Evolutionary conservation across 345 rosid genomes (phyloP).

Genomic region (Pistacia integerrima): DNA sequence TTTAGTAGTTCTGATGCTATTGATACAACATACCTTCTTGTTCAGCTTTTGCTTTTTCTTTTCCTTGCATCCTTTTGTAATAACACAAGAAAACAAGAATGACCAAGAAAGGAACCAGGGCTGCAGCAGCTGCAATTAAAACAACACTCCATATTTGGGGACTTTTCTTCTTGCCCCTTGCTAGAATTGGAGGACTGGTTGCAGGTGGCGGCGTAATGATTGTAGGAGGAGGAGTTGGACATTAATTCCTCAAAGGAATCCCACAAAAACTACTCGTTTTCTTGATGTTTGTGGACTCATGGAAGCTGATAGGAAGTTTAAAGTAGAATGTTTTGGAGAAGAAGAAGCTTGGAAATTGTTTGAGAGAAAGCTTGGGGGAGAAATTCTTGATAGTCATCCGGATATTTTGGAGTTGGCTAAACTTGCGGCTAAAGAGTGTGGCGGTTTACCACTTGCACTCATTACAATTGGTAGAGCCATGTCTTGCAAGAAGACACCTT

Average conservation of each 20-base stretch:
- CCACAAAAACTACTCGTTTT: constrained; percentile 41
- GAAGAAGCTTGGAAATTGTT: too few species aligned
- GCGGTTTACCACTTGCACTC: too few species aligned
- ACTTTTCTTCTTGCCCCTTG: constrained; percentile 11
- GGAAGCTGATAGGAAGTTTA: too few species aligned
- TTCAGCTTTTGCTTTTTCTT: constrained; percentile 13
- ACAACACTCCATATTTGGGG: constrained; percentile 27
- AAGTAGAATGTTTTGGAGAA: too few species aligned
- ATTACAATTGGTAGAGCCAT: too few species aligned
- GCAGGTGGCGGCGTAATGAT: constrained; percentile 9
- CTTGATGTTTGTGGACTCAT: too few species aligned
- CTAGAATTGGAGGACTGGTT: constrained; percentile 10
- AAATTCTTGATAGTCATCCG: too few species aligned
- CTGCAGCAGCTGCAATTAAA: constrained; percentile 34
- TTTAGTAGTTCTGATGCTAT: neutral
- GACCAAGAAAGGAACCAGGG: constrained; percentile 29
- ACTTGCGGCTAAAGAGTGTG: too few species aligned
- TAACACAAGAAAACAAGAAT: constrained; percentile 35
- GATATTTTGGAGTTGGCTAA: too few species aligned
- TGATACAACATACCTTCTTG: constrained; percentile 25
- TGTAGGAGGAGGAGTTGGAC: constrained; percentile 23
- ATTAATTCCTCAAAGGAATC: constrained; percentile 34
- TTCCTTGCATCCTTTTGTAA: constrained; percentile 20
- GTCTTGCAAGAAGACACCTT: too few species aligned
- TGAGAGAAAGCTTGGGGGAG: too few species aligned